phyloP scores from a whole-genome alignment of 495 filamentous ascomycete species.

The Tirmania nivea region DNA sequence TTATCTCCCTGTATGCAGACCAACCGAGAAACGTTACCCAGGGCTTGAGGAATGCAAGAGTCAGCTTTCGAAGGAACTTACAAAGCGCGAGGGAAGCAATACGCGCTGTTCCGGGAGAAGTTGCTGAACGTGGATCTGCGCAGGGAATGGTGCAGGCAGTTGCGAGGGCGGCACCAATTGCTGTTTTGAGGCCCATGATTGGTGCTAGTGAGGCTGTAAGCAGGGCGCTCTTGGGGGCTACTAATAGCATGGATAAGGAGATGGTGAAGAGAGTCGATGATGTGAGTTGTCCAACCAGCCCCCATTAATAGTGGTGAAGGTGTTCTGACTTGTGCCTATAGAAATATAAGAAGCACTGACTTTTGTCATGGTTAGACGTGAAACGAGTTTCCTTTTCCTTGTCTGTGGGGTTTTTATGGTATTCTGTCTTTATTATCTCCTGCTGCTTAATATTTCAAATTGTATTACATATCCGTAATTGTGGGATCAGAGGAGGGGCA shows the following conservation, averaged over 20 bases:
- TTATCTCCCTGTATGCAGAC: slow-evolving; percentile 76
- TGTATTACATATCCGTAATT: too few relatives aligned
- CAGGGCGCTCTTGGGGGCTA: slow-evolving; percentile 76
- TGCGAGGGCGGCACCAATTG: slow-evolving; percentile 60
- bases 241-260: slow-evolving; percentile 70
- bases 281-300: slow-evolving; percentile 31
- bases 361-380: too few relatives aligned
- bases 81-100: slow-evolving; percentile 69
- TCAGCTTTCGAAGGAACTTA: slow-evolving; percentile 67
- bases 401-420: too few relatives aligned
- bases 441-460: too few relatives aligned
- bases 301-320: not conserved
- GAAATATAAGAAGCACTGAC: slow-evolving; percentile 23
- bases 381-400: too few relatives aligned
- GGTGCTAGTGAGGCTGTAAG: slow-evolving; percentile 78
- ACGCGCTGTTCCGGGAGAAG: slow-evolving; percentile 79
- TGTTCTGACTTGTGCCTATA: slow-evolving; percentile 1
- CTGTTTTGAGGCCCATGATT: slow-evolving; percentile 75
- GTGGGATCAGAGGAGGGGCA: too few relatives aligned
- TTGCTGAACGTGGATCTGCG: slow-evolving; percentile 67
- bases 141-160: slow-evolving; percentile 65
- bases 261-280: slow-evolving; percentile 71
- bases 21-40: slow-evolving; percentile 74
- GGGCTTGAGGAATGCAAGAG: slow-evolving; percentile 60
- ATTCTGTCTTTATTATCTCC: too few relatives aligned